Base-by-base conservation (phyloP, 192 early-diverging fungal species). In the Podila epicladia region DNA sequence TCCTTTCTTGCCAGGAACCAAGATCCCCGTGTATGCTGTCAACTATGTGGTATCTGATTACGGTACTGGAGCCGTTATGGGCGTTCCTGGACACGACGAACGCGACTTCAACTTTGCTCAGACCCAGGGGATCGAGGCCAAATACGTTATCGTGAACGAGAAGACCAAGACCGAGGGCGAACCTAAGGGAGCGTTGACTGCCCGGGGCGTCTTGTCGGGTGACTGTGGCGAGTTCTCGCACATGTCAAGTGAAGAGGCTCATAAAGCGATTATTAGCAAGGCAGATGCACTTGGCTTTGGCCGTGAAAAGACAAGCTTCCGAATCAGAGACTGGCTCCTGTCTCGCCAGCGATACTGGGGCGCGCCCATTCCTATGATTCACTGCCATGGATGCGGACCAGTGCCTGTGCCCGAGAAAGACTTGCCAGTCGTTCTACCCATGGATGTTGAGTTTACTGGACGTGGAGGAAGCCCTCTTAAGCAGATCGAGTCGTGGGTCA, bases 331-430 rank as follows among this genome's bases (percentile, higher is more conserved):
- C 83, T 99, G 97, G 97, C 87, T 98, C 2, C 74, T 99, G 12
- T 99, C 97, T 6, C 89, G 97, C 32, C 97, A 99, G 82, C 88
- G 97, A 29, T 95, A 94, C 69, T 99, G 97, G 97, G 97, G 97
- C 12, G 94, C 97, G 22, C 97, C 97, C 19, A 95, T 99, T 20
- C 97, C 97, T 4, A 91, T 99, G 28, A 89, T 99, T 33, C 95
- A 99, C 72, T 99, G 97, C 74, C 26, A 72, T 0, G 73, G 66
- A 12, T 98, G 97, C 71, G 92, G 95, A 12, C 72, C 87, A 7
- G 94, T 99, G 0, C 95, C 97, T 9, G 95, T 98, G 0, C 94
- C 96, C 4, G 87, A 90, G 37, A 45, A 86, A 22, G 90, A 97
- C 19, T 82, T 98, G 11, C 97, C 97, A 1, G 91, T 95, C 0